Evolutionary conservation across 345 rosid species (phyloP).

Genomic region (Syzygium aromaticum): DNA sequence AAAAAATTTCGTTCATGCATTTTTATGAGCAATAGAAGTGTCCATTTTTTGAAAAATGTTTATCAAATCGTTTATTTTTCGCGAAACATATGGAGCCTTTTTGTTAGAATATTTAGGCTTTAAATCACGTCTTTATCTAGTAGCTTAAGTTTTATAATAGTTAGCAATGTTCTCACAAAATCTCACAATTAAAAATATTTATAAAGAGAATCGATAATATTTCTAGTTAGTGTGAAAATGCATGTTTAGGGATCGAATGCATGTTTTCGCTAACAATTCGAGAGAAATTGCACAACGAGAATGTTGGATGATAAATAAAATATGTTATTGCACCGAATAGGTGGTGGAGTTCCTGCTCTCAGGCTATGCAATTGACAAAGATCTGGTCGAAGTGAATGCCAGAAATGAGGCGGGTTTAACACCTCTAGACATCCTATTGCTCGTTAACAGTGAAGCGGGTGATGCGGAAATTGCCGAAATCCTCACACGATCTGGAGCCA

Average conservation of each 20-base stretch:
- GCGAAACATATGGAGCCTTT: neutral
- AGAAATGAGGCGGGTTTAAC: constrained; percentile 16
- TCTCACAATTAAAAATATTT: too few relatives aligned
- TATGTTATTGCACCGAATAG: neutral
- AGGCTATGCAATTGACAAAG: neutral
- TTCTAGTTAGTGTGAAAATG: neutral
- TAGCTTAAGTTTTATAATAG: too few relatives aligned
- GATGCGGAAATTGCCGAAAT: constrained; percentile 16
- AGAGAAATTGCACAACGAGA: neutral
- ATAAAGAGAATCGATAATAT: neutral
- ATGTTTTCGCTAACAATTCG: neutral
- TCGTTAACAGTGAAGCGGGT: constrained; percentile 15
- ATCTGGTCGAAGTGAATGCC: constrained; percentile 11
- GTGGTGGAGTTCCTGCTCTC: constrained; percentile 11
- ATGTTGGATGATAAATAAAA: neutral
- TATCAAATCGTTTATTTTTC: neutral
- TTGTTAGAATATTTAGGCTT: too few relatives aligned
- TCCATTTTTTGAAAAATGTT: neutral
- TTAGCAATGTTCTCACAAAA: neutral
- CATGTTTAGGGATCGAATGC: neutral
- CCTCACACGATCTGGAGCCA: constrained; percentile 13
- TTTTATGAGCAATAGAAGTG: neutral
- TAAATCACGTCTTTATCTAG: neutral
- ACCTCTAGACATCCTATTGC: constrained; percentile 10
- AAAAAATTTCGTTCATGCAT: neutral